A percentile compares a stretch with the other conserved stretches of the same genome.
Conservation (phyloP, 257 asterid genomes). For the Knoxia roxburghii region DNA sequence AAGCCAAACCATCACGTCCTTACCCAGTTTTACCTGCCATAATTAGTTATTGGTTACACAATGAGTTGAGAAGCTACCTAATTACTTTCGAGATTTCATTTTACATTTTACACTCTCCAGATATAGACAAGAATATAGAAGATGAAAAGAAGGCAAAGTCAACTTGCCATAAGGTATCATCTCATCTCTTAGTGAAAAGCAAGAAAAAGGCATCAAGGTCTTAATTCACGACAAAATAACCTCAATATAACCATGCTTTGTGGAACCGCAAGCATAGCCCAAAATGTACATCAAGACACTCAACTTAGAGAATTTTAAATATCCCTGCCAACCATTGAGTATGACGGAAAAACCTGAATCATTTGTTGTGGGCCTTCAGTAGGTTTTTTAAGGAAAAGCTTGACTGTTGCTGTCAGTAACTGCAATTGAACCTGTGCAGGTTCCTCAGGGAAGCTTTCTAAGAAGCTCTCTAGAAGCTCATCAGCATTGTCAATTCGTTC, state of each 20-base stretch:
- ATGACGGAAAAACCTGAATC: conserved; percentile 73
- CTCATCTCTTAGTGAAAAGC: background rate
- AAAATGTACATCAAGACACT: background rate
- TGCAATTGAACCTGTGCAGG: conserved; percentile 97
- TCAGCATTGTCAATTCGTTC: conserved; percentile 99
- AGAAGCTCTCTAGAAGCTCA: conserved; percentile 97
- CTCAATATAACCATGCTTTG: background rate
- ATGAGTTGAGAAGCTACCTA: background rate
- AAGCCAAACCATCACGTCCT: background rate
- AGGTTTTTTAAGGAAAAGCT: conserved; percentile 97
- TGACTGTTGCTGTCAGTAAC: conserved; percentile 94
- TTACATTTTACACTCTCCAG: background rate
- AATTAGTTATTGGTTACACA: background rate
- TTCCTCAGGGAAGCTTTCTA: conserved; percentile 97
- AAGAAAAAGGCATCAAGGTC: background rate
- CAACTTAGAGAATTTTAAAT: background rate
- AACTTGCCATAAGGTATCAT: background rate
- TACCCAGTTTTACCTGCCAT: background rate
- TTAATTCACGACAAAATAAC: background rate
- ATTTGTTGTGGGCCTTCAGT: conserved; percentile 99
- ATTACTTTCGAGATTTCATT: background rate
- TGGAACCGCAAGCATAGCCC: background rate
- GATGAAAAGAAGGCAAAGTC: background rate
- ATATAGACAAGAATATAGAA: background rate
- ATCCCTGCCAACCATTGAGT: background rate